Conservation (phyloP, 2,329 filamentous ascomycete species). For the Nigrospora oryzae region DNA sequence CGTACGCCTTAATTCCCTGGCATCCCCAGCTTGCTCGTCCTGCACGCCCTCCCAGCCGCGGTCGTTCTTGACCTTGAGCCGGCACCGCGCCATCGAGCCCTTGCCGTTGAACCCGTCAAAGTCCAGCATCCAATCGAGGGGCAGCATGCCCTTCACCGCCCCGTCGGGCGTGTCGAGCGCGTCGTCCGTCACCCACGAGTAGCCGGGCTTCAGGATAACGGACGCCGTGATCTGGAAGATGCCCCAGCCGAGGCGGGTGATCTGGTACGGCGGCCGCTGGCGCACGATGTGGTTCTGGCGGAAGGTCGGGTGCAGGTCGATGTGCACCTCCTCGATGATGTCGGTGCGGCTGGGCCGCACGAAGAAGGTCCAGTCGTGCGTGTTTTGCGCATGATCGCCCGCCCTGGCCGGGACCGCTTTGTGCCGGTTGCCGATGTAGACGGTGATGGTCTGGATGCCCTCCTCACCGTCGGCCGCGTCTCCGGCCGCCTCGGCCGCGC, state of each 20-base stretch:
- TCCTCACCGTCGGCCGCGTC: conserved; percentile 13
- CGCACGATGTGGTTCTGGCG: conserved; percentile 23
- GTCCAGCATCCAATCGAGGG: conserved; percentile 30
- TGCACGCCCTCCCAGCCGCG: conserved; percentile 1
- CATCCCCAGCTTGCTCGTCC: neutral
- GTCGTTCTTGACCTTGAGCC: conserved; percentile 27
- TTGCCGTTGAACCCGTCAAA: conserved; percentile 30
- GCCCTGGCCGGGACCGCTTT: conserved; percentile 11
- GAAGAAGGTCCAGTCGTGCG: conserved; percentile 37
- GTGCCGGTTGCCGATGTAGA: conserved; percentile 35
- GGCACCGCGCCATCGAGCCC: conserved; percentile 19
- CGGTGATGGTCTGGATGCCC: conserved; percentile 27
- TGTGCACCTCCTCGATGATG: conserved; percentile 32
- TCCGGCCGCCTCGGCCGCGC: conserved; percentile 20
- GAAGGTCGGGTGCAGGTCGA: conserved; percentile 32
- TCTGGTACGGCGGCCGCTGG: conserved; percentile 26
- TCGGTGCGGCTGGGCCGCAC: conserved; percentile 30
- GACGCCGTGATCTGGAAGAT: conserved; percentile 24
- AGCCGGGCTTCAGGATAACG: conserved; percentile 31
- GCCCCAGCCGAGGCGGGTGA: conserved; percentile 21
- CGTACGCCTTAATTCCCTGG: conserved; percentile 5
- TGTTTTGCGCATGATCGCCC: conserved; percentile 16
- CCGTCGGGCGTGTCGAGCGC: conserved; percentile 19
- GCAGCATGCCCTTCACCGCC: conserved; percentile 21
- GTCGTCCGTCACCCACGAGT: conserved; percentile 30